A percentile compares a stretch with the other conserved stretches of the same genome.
These are phyloP conservation scores for Kwoniella europaea DNA, from an alignment of 768 basidiomycete genomes.

Conservation along the genomic window DNA sequence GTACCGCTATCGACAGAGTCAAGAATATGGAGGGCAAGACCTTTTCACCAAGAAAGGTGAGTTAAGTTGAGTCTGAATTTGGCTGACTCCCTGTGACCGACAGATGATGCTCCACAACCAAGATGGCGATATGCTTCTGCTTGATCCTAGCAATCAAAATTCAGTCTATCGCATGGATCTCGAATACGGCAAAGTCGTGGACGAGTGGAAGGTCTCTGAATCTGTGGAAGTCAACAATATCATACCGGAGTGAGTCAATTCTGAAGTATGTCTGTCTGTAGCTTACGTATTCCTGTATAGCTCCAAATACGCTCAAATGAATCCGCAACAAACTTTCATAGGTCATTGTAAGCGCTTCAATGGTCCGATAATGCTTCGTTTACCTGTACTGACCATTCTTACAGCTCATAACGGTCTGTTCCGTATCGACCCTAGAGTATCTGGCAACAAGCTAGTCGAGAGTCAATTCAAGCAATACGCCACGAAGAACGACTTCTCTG, in stretches of 20 bases:
- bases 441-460: conserved; percentile 90
- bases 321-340: conserved; percentile 87
- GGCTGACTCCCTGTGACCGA: too few relatives aligned
- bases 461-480: conserved; percentile 94
- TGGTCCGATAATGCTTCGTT: background rate
- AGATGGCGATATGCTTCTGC: conserved; percentile 92
- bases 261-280: background rate
- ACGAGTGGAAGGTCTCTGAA: conserved; percentile 98
- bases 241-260: conserved; percentile 68
- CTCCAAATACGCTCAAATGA: conserved; percentile 92
- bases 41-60: conserved; percentile 84
- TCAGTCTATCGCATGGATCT: conserved; percentile 90
- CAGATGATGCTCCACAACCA: conserved; percentile 97
- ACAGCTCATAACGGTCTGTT: conserved; percentile 91
- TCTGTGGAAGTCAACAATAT: conserved; percentile 83
- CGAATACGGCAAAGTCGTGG: conserved; percentile 89
- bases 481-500: conserved; percentile 93
- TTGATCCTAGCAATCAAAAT: conserved; percentile 78
- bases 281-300: conserved; percentile 29
- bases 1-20: conserved; percentile 83
- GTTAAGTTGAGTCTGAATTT: conserved; percentile 28
- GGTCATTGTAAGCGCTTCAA: conserved; percentile 62
- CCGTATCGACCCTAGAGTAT: conserved; percentile 94
- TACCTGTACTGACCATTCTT: conserved; percentile 2
- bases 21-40: conserved; percentile 75